Evolutionary conservation across 2,329 filamentous ascomycete species (phyloP).

Genomic region (Sporothrix brasiliensis): DNA sequence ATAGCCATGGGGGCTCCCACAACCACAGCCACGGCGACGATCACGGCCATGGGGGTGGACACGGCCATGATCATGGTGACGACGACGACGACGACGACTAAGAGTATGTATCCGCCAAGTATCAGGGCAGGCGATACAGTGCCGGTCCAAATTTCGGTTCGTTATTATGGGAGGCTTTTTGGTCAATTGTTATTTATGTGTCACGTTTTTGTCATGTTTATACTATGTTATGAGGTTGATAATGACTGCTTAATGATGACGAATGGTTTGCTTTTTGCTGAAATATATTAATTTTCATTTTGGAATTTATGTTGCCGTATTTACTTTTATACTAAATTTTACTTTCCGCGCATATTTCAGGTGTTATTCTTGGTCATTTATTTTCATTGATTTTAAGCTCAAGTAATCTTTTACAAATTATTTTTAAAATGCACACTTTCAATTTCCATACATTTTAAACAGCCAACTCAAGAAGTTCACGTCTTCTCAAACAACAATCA

Average conservation of each 20-base stretch:
- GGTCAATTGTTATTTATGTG: neutral
- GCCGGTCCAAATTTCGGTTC: neutral
- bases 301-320: neutral
- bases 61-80: slow-evolving; percentile 4
- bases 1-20: neutral
- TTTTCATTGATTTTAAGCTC: too few species aligned
- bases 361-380: neutral
- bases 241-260: neutral
- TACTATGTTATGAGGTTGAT: neutral
- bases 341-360: too few species aligned
- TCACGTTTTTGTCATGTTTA: neutral
- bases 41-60: neutral
- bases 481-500: too few species aligned
- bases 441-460: too few species aligned
- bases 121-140: neutral
- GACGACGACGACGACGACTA: neutral
- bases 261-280: neutral
- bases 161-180: neutral
- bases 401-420: too few species aligned
- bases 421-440: too few species aligned
- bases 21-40: neutral
- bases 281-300: neutral
- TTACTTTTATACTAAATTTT: too few species aligned
- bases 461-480: too few species aligned
- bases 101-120: neutral